Conservation (phyloP, 2,329 filamentous ascomycete species). For the Epichloe gansuensis region DNA sequence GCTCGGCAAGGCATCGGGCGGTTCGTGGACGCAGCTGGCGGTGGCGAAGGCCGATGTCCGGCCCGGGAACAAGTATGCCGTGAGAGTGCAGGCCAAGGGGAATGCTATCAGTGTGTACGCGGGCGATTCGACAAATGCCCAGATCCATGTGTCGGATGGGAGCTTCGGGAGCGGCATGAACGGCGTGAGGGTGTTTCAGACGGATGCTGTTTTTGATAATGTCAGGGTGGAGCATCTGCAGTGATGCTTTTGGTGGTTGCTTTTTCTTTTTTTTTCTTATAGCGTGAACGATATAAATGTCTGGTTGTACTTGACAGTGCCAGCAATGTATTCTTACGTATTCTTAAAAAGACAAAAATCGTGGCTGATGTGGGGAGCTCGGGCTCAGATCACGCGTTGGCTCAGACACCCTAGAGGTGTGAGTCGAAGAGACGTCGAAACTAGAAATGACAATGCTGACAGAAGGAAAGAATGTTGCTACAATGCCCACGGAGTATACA, state of each 20-base stretch:
- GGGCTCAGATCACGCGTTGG: too few relatives aligned
- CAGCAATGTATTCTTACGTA: too few relatives aligned
- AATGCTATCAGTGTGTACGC: constrained; percentile 8
- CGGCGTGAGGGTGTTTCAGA: constrained; percentile 10
- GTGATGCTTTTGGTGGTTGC: neutral
- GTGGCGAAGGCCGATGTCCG: constrained; percentile 4
- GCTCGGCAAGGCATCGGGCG: constrained; percentile 11
- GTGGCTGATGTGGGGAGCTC: too few relatives aligned
- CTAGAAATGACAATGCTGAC: too few relatives aligned
- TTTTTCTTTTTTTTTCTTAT: too few relatives aligned
- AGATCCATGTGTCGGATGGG: constrained; percentile 7
- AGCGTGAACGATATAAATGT: too few relatives aligned
- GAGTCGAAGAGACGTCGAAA: too few relatives aligned
- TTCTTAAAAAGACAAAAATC: too few relatives aligned
- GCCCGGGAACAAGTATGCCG: constrained; percentile 3
- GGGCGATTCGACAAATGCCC: constrained; percentile 5
- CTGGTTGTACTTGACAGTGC: too few relatives aligned
- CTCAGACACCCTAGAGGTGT: too few relatives aligned
- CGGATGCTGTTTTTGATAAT: constrained; percentile 12
- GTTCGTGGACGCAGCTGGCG: constrained; percentile 6
- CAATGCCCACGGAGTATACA: too few relatives aligned
- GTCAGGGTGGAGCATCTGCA: constrained; percentile 7
- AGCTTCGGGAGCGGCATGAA: constrained; percentile 8
- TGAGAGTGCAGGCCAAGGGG: constrained; percentile 8
- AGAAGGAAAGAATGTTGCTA: too few relatives aligned